phyloP scores from a whole-genome alignment of 2,329 filamentous ascomycete species.

The Phialemonium atrogriseum region DNA sequence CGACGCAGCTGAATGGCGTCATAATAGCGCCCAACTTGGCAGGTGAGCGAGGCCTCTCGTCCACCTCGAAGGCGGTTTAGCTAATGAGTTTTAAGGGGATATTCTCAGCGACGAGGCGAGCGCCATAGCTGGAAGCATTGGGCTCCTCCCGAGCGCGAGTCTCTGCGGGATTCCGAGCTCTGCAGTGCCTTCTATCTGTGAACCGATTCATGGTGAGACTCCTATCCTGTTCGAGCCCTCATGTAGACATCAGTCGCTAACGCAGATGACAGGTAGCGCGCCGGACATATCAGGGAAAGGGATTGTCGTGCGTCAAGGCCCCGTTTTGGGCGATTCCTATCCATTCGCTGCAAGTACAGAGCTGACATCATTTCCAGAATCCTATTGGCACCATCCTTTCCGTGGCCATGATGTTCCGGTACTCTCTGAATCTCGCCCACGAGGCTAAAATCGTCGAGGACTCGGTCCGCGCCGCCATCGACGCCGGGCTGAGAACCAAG shows the following conservation, averaged over 20 bases:
- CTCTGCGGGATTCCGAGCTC: conserved; percentile 72
- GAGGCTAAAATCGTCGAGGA: conserved; percentile 74
- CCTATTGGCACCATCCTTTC: conserved; percentile 88
- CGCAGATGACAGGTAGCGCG: conserved; percentile 58
- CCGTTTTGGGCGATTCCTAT: conserved; percentile 8
- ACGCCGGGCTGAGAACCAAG: conserved; percentile 68
- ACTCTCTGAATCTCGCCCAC: conserved; percentile 71
- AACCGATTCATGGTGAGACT: conserved; percentile 83
- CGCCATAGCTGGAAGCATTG: conserved; percentile 86
- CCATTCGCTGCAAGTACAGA: conserved; percentile 7
- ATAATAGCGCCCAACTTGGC: conserved; percentile 86
- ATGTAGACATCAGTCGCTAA: background rate
- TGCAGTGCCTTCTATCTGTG: conserved; percentile 92
- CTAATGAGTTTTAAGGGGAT: conserved; percentile 59
- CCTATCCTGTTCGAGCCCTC: background rate
- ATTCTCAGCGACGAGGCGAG: conserved; percentile 94
- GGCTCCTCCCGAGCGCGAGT: conserved; percentile 79
- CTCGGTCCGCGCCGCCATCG: conserved; percentile 72
- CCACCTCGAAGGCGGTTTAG: conserved; percentile 6
- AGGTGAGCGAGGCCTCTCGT: conserved; percentile 6
- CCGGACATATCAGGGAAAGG: conserved; percentile 90
- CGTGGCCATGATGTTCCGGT: conserved; percentile 91
- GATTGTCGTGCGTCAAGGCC: conserved; percentile 58
- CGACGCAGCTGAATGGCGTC: conserved; percentile 76
- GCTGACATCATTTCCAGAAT: no score